phyloP scores from a whole-genome alignment of 345 rosid genomes.

The Odontarrhena argentea region DNA sequence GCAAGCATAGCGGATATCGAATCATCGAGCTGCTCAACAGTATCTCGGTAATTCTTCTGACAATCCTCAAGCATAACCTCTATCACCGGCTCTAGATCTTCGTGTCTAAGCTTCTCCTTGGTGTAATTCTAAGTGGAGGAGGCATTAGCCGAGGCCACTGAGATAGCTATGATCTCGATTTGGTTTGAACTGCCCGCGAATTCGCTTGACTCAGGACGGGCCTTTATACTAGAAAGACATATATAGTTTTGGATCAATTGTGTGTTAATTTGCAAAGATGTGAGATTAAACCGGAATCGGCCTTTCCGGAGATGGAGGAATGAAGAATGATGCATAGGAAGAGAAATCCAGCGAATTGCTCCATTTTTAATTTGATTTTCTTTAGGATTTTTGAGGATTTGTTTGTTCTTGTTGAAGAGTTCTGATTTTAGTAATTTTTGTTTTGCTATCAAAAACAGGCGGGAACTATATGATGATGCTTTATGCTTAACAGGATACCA shows the following conservation, averaged over 20 bases:
- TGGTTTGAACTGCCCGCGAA: slow-evolving; percentile 40
- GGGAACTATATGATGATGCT: no score
- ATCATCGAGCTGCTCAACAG: slow-evolving; percentile 59
- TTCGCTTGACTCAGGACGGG: slow-evolving; percentile 43
- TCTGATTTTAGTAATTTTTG: slow-evolving; percentile 13
- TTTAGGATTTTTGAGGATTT: slow-evolving; percentile 1
- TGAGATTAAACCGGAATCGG: slow-evolving; percentile 24
- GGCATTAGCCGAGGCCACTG: slow-evolving; percentile 47
- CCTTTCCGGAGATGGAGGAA: slow-evolving; percentile 3
- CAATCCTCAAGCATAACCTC: slow-evolving; percentile 62
- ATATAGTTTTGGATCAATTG: slow-evolving; percentile 37
- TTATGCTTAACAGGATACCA: no score
- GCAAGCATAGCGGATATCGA: slow-evolving; percentile 52
- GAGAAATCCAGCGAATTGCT: slow-evolving; percentile 27
- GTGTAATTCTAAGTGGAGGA: slow-evolving; percentile 43
- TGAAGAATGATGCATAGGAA: slow-evolving; percentile 20
- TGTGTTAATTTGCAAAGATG: slow-evolving; percentile 37
- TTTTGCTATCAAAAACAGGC: neutral
- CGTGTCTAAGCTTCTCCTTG: slow-evolving; percentile 28
- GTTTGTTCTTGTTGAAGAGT: neutral
- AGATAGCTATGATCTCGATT: slow-evolving; percentile 55
- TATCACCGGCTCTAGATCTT: slow-evolving; percentile 42
- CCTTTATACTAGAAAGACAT: slow-evolving; percentile 50
- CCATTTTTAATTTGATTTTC: slow-evolving; percentile 25
- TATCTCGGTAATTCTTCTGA: slow-evolving; percentile 53